Conservation (phyloP, 257 asterid species). For the Linderniella brevidens region DNA sequence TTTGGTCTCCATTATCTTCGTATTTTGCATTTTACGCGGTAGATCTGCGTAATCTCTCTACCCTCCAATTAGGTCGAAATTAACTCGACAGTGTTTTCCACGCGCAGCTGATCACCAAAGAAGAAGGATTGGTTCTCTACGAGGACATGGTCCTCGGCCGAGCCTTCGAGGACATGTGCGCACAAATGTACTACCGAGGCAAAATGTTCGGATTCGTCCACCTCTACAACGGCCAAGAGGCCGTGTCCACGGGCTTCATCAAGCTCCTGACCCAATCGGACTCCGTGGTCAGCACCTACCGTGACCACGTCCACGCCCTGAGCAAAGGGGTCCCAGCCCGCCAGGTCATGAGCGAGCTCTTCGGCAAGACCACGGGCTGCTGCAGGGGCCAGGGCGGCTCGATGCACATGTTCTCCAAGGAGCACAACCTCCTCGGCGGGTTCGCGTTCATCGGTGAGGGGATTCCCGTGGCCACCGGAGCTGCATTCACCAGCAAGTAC, state of each 20-base stretch:
- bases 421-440: conserved; percentile 88
- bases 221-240: conserved; percentile 95
- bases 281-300: conserved; percentile 80
- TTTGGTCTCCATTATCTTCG: too few species aligned
- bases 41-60: too few species aligned
- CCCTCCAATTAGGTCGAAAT: too few species aligned
- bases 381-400: conserved; percentile 99
- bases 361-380: conserved; percentile 95
- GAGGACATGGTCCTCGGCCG: conserved; percentile 91
- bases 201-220: conserved; percentile 98
- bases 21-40: too few species aligned
- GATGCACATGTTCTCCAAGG: conserved; percentile 99
- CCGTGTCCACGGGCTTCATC: conserved; percentile 92
- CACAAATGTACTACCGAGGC: conserved; percentile 97
- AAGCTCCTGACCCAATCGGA: conserved; percentile 75
- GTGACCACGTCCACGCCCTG: conserved; percentile 93
- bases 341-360: conserved; percentile 93
- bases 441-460: conserved; percentile 97
- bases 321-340: conserved; percentile 97
- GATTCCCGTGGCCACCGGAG: conserved; percentile 91
- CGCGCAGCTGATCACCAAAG: conserved; percentile 60
- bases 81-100: background rate
- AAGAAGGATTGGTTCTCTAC: conserved; percentile 69
- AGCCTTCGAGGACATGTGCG: conserved; percentile 93
- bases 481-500: conserved; percentile 80